These are phyloP conservation scores for Coemansia sp. DNA, from an alignment of 192 early-diverging fungal genomes.

Conservation along the genomic window DNA sequence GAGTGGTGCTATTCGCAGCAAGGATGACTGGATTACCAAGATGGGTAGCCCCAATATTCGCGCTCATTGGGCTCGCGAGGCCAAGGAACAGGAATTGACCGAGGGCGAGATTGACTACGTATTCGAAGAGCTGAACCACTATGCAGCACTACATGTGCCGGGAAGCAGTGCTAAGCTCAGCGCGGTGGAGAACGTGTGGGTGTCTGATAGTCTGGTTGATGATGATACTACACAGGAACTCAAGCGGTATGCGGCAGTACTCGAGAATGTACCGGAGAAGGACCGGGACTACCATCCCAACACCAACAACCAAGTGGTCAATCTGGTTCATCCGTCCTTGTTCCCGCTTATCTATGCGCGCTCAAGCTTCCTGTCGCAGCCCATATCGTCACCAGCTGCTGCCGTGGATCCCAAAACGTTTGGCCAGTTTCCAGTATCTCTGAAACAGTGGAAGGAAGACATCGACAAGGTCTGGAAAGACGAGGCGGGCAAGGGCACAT, in stretches of 20 bases:
- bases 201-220: conserved; percentile 38
- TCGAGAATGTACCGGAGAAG: conserved; percentile 40
- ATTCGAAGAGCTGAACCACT: conserved; percentile 51
- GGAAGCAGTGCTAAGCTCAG: conserved; percentile 23
- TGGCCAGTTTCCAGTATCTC: conserved; percentile 25
- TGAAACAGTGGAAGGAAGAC: conserved; percentile 15
- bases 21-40: conserved; percentile 52
- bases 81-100: conserved; percentile 27
- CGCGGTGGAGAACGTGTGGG: conserved; percentile 41
- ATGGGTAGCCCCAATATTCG: conserved; percentile 29
- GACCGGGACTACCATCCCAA: conserved; percentile 53
- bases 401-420: conserved; percentile 32
- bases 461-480: neutral
- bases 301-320: conserved; percentile 54
- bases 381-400: conserved; percentile 26
- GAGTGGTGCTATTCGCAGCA: conserved; percentile 54
- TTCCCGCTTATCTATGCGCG: conserved; percentile 47
- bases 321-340: conserved; percentile 58
- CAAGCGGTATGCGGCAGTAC: conserved; percentile 27
- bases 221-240: conserved; percentile 16
- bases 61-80: conserved; percentile 30
- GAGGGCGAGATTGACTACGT: conserved; percentile 51
- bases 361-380: conserved; percentile 19
- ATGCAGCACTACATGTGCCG: conserved; percentile 23
- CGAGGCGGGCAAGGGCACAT: neutral